Percentiles rank a stretch among this genome's conserved stretches.
These are phyloP conservation scores for Knoxdaviesia proteae DNA, from an alignment of 2,329 filamentous ascomycete species.

Conservation along the genomic window DNA sequence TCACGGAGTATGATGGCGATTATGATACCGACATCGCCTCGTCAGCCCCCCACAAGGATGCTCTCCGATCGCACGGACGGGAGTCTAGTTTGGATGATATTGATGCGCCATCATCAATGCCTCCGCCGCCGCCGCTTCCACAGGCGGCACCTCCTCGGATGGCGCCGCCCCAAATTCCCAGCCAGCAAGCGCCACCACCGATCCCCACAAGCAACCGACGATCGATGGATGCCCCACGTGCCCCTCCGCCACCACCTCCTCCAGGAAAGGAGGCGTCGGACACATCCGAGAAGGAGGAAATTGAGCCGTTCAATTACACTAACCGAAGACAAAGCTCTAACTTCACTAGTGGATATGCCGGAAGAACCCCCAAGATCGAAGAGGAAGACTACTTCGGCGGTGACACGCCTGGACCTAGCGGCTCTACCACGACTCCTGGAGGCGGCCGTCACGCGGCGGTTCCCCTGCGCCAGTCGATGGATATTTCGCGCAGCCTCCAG, in stretches of 20 bases:
- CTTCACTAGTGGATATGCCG: slow-evolving; percentile 6
- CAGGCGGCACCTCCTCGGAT: slow-evolving; percentile 39
- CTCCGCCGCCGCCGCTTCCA: slow-evolving; percentile 36
- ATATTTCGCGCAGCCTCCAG: slow-evolving; percentile 6
- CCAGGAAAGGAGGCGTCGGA: slow-evolving; percentile 20
- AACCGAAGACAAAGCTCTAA: slow-evolving; percentile 4
- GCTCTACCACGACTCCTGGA: slow-evolving; percentile 16
- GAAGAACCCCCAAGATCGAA: slow-evolving; percentile 19
- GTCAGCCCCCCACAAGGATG: slow-evolving; percentile 85
- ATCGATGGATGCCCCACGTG: slow-evolving; percentile 52
- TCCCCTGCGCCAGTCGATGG: slow-evolving; percentile 13
- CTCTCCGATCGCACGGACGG: slow-evolving; percentile 60
- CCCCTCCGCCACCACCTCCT: slow-evolving; percentile 43
- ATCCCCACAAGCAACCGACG: slow-evolving; percentile 20
- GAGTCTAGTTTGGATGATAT: slow-evolving; percentile 38
- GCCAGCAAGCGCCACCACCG: slow-evolving; percentile 19
- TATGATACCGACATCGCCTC: slow-evolving; percentile 95
- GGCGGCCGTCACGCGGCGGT: slow-evolving; percentile 7
- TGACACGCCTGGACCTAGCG: slow-evolving; percentile 24
- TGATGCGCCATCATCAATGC: slow-evolving; percentile 22
- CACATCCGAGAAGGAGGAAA: slow-evolving; percentile 22
- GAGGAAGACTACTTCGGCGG: slow-evolving; percentile 25
- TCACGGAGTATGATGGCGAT: slow-evolving; percentile 90
- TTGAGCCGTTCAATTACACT: slow-evolving; percentile 29
- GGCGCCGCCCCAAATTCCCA: slow-evolving; percentile 21